Percentiles rank a stretch among this genome's conserved stretches.
Conservation (phyloP, 108 stramenopile species). For the Nannochloropsis salina region DNA sequence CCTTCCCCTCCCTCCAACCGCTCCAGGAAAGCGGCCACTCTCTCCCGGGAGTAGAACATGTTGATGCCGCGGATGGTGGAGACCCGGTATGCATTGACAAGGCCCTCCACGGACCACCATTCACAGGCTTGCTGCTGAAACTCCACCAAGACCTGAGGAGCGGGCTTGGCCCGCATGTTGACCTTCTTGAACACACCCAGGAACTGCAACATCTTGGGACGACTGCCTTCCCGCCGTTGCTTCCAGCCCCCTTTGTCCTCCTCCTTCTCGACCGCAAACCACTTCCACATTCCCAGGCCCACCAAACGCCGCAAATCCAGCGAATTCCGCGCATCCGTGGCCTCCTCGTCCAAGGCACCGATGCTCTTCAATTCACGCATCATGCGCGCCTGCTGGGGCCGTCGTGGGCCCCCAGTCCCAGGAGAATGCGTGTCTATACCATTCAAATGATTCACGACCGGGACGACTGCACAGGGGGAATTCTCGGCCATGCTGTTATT, state of each 20-base stretch:
- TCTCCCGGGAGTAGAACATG: background rate
- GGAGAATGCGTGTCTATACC: background rate
- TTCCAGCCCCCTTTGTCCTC: background rate
- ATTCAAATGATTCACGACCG: background rate
- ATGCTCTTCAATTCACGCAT: slow-evolving; percentile 9
- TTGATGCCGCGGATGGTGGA: background rate
- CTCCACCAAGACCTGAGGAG: background rate
- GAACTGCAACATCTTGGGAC: background rate
- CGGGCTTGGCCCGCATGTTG: background rate
- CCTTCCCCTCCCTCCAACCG: background rate
- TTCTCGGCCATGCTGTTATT: background rate
- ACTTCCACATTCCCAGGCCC: background rate
- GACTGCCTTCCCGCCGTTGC: background rate
- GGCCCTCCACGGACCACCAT: background rate
- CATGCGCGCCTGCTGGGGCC: background rate
- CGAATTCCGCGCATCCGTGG: background rate
- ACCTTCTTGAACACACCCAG: background rate
- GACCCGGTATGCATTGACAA: background rate
- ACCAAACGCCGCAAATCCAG: background rate
- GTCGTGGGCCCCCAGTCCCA: background rate
- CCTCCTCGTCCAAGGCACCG: slow-evolving; percentile 15
- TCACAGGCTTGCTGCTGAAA: background rate
- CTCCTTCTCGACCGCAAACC: background rate
- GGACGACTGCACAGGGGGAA: background rate
- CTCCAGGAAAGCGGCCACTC: background rate